Conservation (phyloP, 768 basidiomycete genomes). For the Lentinula edodes region DNA sequence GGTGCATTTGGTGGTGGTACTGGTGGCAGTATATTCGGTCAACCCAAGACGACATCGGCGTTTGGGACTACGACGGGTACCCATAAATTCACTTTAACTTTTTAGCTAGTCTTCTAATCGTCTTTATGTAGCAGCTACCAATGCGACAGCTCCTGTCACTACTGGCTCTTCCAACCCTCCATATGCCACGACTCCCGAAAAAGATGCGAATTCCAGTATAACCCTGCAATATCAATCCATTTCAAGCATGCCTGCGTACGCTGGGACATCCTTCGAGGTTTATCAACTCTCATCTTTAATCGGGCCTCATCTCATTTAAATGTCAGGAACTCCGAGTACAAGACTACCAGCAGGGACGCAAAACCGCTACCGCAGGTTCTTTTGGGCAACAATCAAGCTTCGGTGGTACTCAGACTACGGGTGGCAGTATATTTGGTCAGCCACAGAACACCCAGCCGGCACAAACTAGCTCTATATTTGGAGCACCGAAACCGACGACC, state of each 20-base stretch:
- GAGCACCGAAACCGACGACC: conserved; percentile 59
- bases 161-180: conserved; percentile 67
- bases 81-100: neutral
- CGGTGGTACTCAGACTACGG: conserved; percentile 36
- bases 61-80: conserved; percentile 3
- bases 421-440: conserved; percentile 42
- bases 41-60: conserved; percentile 1
- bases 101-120: conserved; percentile 11
- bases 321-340: conserved; percentile 66
- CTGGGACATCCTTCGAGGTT: conserved; percentile 75
- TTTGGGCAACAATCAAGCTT: conserved; percentile 54
- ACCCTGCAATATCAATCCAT: conserved; percentile 79
- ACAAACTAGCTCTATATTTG: conserved; percentile 40
- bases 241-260: conserved; percentile 72
- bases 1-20: conserved; percentile 4
- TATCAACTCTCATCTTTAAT: conserved; percentile 17
- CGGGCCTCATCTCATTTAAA: conserved; percentile 8
- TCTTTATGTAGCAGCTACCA: conserved; percentile 25
- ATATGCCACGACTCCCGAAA: conserved; percentile 57
- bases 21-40: conserved; percentile 32
- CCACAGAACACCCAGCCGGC: conserved; percentile 16
- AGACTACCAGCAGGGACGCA: conserved; percentile 72
- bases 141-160: conserved; percentile 43
- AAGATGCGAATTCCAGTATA: conserved; percentile 46
- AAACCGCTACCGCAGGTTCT: conserved; percentile 42